Evolutionary conservation across 306 rosid genomes (phyloP).

Genomic region (Vigna hirtella): DNA sequence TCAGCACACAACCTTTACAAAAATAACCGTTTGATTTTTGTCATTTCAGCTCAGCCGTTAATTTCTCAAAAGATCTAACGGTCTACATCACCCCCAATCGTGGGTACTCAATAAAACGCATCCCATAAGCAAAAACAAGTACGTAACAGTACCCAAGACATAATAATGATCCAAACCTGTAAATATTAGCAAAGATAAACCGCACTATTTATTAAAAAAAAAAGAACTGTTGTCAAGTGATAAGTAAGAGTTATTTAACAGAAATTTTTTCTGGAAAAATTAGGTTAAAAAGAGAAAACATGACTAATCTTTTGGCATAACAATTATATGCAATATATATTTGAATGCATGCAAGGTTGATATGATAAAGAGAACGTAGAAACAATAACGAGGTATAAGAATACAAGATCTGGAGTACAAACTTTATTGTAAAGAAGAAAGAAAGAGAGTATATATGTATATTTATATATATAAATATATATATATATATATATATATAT

Average conservation of each 20-base stretch:
- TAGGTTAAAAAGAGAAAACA: no score
- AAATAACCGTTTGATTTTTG: not conserved
- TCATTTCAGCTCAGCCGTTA: not conserved
- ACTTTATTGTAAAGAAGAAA: not conserved
- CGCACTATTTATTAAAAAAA: not conserved
- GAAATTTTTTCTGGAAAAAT: no score
- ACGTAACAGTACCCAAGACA: no score
- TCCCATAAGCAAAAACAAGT: not conserved
- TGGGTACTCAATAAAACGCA: no score
- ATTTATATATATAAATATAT: conserved; percentile 1
- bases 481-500: not conserved
- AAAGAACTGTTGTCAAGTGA: not conserved
- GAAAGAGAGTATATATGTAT: not conserved
- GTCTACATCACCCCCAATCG: not conserved
- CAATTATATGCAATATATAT: no score
- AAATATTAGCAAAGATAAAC: not conserved
- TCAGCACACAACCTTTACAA: not conserved
- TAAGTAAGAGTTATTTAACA: not conserved
- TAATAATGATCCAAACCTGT: not conserved
- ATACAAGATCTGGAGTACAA: no score
- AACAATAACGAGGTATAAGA: no score
- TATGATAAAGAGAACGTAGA: no score
- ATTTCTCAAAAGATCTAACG: conserved; percentile 1
- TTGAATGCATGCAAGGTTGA: not conserved
- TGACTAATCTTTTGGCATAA: no score